phyloP scores from a whole-genome alignment of 106 monocot species.

The Allium fistulosum region DNA sequence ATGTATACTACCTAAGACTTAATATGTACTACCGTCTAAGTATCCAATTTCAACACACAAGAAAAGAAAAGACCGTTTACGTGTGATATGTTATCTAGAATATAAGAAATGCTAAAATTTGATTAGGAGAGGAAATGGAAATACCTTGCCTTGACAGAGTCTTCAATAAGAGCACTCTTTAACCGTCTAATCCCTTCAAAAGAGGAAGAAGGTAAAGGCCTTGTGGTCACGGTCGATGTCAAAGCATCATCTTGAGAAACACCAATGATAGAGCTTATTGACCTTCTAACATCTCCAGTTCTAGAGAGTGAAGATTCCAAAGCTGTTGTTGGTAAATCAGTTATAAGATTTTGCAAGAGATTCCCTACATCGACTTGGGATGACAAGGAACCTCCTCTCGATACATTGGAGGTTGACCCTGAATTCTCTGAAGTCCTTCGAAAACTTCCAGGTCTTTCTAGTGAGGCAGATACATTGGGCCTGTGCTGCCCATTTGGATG shows the following conservation, averaged over 20 bases:
- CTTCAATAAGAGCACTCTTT: constrained; percentile 24
- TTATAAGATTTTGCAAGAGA: constrained; percentile 31
- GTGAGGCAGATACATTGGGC: constrained; percentile 1
- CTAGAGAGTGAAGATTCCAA: constrained; percentile 28
- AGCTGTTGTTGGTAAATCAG: constrained; percentile 25
- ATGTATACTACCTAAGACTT: neutral
- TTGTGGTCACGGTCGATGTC: constrained; percentile 5
- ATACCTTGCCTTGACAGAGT: constrained; percentile 45
- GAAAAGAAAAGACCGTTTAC: neutral
- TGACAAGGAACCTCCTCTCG: constrained; percentile 1
- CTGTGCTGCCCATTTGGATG: constrained; percentile 22
- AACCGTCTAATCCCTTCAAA: constrained; percentile 44
- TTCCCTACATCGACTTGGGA: constrained; percentile 20
- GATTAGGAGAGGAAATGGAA: neutral
- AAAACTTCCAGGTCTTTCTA: constrained; percentile 49
- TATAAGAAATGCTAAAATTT: too few species aligned
- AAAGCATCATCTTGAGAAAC: constrained; percentile 23
- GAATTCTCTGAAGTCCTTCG: constrained; percentile 36
- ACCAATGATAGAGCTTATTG: constrained; percentile 26
- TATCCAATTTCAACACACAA: neutral
- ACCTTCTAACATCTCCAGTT: constrained; percentile 25
- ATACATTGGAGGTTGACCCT: constrained; percentile 5
- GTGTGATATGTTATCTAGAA: too few species aligned
- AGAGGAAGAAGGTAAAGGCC: constrained; percentile 22
- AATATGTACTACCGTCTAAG: neutral